phyloP scores from a whole-genome alignment of 345 rosid genomes.

The Bruguiera parviflora region DNA sequence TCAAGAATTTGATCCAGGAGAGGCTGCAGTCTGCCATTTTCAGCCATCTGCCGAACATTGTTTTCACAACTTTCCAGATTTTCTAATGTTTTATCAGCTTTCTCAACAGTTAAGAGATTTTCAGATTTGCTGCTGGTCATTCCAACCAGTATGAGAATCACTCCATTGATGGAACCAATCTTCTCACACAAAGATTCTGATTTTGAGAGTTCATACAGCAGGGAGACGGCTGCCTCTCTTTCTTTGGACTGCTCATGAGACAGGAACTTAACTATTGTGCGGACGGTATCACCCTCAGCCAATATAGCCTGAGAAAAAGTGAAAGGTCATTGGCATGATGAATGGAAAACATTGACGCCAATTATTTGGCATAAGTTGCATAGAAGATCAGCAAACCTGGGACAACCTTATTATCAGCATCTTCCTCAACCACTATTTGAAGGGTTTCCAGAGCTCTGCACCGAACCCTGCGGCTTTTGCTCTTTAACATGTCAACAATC shows the following conservation, averaged over 20 bases:
- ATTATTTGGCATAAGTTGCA: constrained; percentile 3
- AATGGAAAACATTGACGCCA: constrained; percentile 3
- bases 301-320: constrained; percentile 61
- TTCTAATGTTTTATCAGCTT: constrained; percentile 68
- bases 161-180: constrained; percentile 88
- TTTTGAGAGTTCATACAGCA: constrained; percentile 85
- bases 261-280: constrained; percentile 80
- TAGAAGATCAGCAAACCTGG: constrained; percentile 19
- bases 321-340: constrained; percentile 20
- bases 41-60: constrained; percentile 94
- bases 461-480: constrained; percentile 69
- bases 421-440: constrained; percentile 67
- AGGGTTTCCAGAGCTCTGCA: constrained; percentile 76
- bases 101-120: constrained; percentile 73
- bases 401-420: constrained; percentile 77
- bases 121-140: constrained; percentile 90
- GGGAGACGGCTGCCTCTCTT: constrained; percentile 80
- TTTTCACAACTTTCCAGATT: constrained; percentile 75
- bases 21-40: constrained; percentile 73
- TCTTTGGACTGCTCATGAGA: constrained; percentile 71
- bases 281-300: constrained; percentile 88
- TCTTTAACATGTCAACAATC: constrained; percentile 72
- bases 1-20: constrained; percentile 73
- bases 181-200: constrained; percentile 77
- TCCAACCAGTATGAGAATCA: constrained; percentile 86